Evolutionary conservation across 345 rosid species (phyloP), one percentile per base, ranked within the genome.

Genomic region (Moricandia arvensis): DNA sequence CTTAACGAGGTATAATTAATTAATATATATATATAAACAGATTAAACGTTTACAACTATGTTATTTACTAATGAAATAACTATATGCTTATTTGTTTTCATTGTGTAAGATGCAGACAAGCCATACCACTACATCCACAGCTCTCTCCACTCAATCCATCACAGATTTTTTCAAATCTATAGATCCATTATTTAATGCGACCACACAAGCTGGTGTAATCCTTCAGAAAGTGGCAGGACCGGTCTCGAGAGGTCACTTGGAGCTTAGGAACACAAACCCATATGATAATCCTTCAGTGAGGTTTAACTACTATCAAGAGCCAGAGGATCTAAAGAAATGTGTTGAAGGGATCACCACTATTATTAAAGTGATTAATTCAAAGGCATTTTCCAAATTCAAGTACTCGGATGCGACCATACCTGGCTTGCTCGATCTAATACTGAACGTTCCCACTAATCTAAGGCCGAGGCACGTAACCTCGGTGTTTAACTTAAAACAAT

Each of bases 251-350:
- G 69, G 69, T 27, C 2, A 65, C 13, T 65, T 65, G 31, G 69
- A 65, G 31, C 69, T 65, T 8, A 29, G 55, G 49, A 65, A 65
- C 4, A 43, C 2, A 4, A 75, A 87, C 57, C 85, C 83, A n/a
- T 16, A 81, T 13, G 91, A 89, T 24, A 91, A 84, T 47, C 97
- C 97, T 0, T 82, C 77, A 1, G 91, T 93, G 26, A 88, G 63
- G 34, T 93, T 90, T 68, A 88, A 90, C 83, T 93, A 90, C 78
- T 91, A 88, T 80, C 81, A 81, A 63, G 87, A 90, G 5, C 88
- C 89, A 27, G 87, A 93, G 71, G 97, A 93, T 65, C 63, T 88
- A 35, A 27, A 64, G 55, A 68, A 74, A 18, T 91, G 93, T 70
- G 92, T 87, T 61, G 62, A 78, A 24, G 97, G 96, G 34, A 79